These are phyloP conservation scores for Vaccinium myrtillus DNA, from an alignment of 148 eudicot genomes.

Conservation along the genomic window DNA sequence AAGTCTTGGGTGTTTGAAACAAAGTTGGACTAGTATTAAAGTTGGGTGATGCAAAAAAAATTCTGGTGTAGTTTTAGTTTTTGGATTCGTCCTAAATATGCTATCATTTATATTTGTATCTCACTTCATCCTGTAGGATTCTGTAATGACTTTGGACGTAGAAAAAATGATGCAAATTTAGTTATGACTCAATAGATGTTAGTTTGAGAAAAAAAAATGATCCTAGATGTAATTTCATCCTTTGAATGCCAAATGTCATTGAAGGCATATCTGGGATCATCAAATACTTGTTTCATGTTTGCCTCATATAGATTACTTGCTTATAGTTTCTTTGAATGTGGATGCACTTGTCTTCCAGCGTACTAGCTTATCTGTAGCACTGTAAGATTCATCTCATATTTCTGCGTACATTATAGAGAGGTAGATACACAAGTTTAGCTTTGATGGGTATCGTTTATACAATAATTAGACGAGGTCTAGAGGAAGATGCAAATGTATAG, in stretches of 20 bases:
- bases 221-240: neutral
- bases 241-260: neutral
- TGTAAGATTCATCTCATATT: neutral
- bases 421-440: neutral
- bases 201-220: slow-evolving; percentile 1
- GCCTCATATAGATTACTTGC: neutral
- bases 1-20: neutral
- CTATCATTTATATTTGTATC: neutral
- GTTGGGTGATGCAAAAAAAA: neutral
- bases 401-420: neutral
- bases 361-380: neutral
- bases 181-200: neutral
- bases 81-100: neutral
- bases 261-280: neutral
- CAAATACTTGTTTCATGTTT: neutral
- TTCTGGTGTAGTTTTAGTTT: too few relatives aligned
- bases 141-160: neutral
- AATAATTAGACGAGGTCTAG: neutral
- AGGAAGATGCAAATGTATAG: neutral
- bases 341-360: neutral
- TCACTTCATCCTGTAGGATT: neutral
- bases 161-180: neutral
- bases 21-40: neutral
- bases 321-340: neutral
- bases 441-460: neutral